A percentile compares a stretch with the other conserved stretches of the same genome.
Conservation (phyloP, 768 basidiomycete genomes). For the Clitopilus hobsonii region DNA sequence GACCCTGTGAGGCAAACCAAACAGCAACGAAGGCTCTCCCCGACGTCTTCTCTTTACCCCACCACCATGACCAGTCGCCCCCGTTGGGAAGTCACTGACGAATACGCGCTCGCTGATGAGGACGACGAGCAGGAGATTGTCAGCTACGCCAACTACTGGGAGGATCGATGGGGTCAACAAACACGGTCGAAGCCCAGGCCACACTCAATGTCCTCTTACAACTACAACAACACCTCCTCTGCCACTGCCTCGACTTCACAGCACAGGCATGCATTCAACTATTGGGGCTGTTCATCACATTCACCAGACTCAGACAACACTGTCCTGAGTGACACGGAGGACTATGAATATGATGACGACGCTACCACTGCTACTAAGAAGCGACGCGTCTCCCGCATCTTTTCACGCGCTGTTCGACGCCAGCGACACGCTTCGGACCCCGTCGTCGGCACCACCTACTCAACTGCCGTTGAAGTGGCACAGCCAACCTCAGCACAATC, state of each 20-base stretch:
- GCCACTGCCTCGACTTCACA: constrained; percentile 12
- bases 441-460: neutral
- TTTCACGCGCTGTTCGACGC: constrained; percentile 6
- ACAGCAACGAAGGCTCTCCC: neutral
- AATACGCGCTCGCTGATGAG: constrained; percentile 20
- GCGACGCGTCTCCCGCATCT: constrained; percentile 16
- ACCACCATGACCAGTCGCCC: constrained; percentile 16
- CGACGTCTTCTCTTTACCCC: constrained; percentile 5
- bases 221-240: constrained; percentile 7
- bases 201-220: constrained; percentile 13
- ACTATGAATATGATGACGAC: constrained; percentile 24
- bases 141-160: constrained; percentile 1
- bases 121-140: constrained; percentile 15
- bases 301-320: constrained; percentile 23
- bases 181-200: constrained; percentile 1
- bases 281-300: constrained; percentile 6
- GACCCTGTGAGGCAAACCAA: neutral
- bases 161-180: constrained; percentile 1
- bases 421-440: neutral
- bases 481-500: neutral
- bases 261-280: constrained; percentile 15
- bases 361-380: constrained; percentile 19
- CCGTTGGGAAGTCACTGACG: constrained; percentile 26
- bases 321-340: constrained; percentile 7
- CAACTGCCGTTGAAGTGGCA: constrained; percentile 2